Evolutionary conservation across 495 filamentous ascomycete species (phyloP).

Genomic region (Aspergillus bertholletiae): DNA sequence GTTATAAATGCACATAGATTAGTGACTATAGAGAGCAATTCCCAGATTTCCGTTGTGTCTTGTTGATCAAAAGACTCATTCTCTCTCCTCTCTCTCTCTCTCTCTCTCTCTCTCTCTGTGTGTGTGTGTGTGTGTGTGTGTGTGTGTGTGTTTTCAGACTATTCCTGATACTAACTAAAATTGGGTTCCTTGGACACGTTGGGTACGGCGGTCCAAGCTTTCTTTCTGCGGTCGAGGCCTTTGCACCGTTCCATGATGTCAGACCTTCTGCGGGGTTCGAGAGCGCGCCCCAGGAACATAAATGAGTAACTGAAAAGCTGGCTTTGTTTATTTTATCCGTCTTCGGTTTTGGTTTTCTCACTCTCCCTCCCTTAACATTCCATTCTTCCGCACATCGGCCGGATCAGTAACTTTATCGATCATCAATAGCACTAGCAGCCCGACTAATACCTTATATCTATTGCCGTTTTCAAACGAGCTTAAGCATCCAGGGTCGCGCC

Average conservation of each 20-base stretch:
- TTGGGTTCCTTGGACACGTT: background rate
- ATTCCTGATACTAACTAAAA: background rate
- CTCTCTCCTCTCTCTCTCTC: background rate
- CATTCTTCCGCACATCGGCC: background rate
- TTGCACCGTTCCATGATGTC: constrained; percentile 15
- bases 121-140: no score
- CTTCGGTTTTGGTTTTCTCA: background rate
- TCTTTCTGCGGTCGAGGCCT: background rate
- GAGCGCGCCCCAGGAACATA: constrained; percentile 14
- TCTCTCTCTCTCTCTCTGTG: no score
- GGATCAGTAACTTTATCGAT: no score
- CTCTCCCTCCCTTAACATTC: background rate
- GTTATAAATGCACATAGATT: background rate
- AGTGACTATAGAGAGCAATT: no score
- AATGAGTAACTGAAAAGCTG: constrained; percentile 7
- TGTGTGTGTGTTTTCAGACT: no score
- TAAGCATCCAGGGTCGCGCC: no score
- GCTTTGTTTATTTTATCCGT: background rate
- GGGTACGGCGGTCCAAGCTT: constrained; percentile 3
- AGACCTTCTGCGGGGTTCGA: constrained; percentile 19
- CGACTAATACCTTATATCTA: no score
- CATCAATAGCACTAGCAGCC: no score
- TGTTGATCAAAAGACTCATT: no score
- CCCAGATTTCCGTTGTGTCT: background rate
- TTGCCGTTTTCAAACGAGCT: no score